Evolutionary conservation across 495 filamentous ascomycete species (phyloP), one percentile per base, ranked within the genome.

Genomic region (Hyaloscypha hepaticicola): DNA sequence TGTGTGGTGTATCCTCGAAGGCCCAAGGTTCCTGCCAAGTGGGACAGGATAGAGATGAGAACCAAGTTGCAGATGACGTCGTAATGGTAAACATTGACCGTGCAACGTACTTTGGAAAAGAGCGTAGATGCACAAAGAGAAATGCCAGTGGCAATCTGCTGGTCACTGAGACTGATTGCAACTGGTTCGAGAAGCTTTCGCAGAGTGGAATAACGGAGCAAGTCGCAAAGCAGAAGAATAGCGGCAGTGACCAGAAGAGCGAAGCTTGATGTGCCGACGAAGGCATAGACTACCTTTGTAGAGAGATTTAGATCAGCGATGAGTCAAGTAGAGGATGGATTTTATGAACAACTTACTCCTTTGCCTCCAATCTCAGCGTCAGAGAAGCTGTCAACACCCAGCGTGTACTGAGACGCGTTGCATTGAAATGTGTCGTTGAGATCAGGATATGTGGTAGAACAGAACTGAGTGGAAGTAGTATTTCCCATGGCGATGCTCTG

Each of bases 11-110:
- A 63, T 29, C 51, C 56, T n/a, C 61, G 51, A 2, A 63, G 50
- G n/a, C 56, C 61, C 19, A 63, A 34, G 19, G 56, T 38, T 22
- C 50, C 41, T 3, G 61, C 56, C 3, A 63, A 29, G 25, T 63
- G 61, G 12, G 61, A 63, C 28, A 63, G 50, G 22, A 63, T 55
- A 5, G 51, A n/a, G 50, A 63, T 63, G 50, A 63, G 31, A 11
- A 63, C 19, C 2, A 63, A 51, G 51, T 63, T 56, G 51, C 61
- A 63, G 21, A 63, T 50, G 61, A 63, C 56, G 27, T 63, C 41
- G 34, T 63, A 63, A 16, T 51, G 51, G 24, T 63, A 63, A 3
- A 51, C 61, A 29, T 63, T 51, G 22, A 63, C 21, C 12, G 50
- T 63, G 26, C 61, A 63, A 5, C 50, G 27, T 8, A 51, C 22